phyloP scores from a whole-genome alignment of 352 stramenopile genomes.

The Peronospora belbahrii region DNA sequence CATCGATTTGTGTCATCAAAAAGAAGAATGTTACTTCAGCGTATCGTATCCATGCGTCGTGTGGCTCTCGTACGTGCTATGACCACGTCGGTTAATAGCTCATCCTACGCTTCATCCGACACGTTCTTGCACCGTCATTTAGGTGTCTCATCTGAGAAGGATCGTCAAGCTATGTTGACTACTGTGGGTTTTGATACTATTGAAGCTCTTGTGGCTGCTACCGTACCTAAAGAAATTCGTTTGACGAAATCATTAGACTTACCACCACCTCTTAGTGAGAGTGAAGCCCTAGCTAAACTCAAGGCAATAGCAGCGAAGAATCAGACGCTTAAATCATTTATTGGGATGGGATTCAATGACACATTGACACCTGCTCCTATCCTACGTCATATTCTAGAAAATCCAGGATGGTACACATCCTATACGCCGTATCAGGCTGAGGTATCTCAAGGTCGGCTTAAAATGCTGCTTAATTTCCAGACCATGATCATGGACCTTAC shows the following conservation, averaged over 20 bases:
- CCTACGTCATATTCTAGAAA: slow-evolving; percentile 96
- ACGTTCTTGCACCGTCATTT: slow-evolving; percentile 78
- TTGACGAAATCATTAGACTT: slow-evolving; percentile 49
- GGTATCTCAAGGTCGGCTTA: slow-evolving; percentile 96
- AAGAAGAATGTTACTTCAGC: slow-evolving; percentile 16
- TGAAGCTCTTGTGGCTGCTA: slow-evolving; percentile 91
- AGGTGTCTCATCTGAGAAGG: slow-evolving; percentile 77
- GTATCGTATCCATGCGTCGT: slow-evolving; percentile 14
- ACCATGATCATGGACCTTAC: slow-evolving; percentile 96
- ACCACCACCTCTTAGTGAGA: slow-evolving; percentile 84
- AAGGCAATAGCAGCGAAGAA: slow-evolving; percentile 92
- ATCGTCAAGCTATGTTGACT: slow-evolving; percentile 90
- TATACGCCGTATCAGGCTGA: slow-evolving; percentile 99
- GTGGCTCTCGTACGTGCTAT: slow-evolving; percentile 12
- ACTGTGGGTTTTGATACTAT: slow-evolving; percentile 90
- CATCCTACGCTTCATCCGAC: slow-evolving; percentile 41
- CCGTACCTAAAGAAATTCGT: slow-evolving; percentile 92
- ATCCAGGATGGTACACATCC: slow-evolving; percentile 98
- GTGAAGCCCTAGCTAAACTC: slow-evolving; percentile 88
- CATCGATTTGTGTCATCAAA: slow-evolving; percentile 8
- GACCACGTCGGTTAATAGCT: slow-evolving; percentile 1
- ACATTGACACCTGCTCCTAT: slow-evolving; percentile 94
- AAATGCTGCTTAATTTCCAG: slow-evolving; percentile 99
- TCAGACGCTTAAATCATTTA: slow-evolving; percentile 92
- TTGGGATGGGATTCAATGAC: slow-evolving; percentile 98